Evolutionary conservation across 768 basidiomycete genomes (phyloP).

Genomic region (Boletus pseudopeckii): DNA sequence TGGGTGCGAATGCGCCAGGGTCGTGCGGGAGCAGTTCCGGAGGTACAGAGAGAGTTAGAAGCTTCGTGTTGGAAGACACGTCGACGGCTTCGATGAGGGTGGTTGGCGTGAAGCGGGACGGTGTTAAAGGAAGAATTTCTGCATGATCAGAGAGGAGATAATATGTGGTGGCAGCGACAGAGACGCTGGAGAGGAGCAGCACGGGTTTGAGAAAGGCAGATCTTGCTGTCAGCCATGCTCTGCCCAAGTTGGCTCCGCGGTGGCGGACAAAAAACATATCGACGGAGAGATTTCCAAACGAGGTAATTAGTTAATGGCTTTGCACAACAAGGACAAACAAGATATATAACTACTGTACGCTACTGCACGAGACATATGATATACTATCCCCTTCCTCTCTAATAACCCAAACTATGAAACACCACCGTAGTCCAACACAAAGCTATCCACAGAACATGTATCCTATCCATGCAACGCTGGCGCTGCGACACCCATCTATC

Average conservation of each 20-base stretch:
- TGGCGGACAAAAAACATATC: slow-evolving; percentile 12
- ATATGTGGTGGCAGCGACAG: slow-evolving; percentile 44
- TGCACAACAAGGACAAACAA: slow-evolving; percentile 26
- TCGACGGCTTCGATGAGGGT: slow-evolving; percentile 52
- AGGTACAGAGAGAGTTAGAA: slow-evolving; percentile 61
- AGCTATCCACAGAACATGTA: slow-evolving; percentile 14
- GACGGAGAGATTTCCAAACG: slow-evolving; percentile 12
- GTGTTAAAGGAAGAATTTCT: slow-evolving; percentile 45
- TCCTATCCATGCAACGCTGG: slow-evolving; percentile 27
- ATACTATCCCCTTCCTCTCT: not conserved
- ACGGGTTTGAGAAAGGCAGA: slow-evolving; percentile 6
- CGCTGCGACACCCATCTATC: slow-evolving; percentile 25
- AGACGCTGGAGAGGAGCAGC: slow-evolving; percentile 37
- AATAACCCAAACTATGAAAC: slow-evolving; percentile 21
- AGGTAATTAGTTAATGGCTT: slow-evolving; percentile 14
- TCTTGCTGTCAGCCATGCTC: not conserved
- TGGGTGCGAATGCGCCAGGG: slow-evolving; percentile 34
- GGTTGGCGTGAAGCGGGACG: slow-evolving; percentile 53
- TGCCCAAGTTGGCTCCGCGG: not conserved
- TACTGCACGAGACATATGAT: not conserved
- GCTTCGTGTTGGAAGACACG: slow-evolving; percentile 56
- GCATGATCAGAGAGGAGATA: slow-evolving; percentile 49
- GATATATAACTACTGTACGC: not conserved
- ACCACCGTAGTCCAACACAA: slow-evolving; percentile 22
- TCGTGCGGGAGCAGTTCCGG: slow-evolving; percentile 34